Percentiles rank a stretch among this genome's conserved stretches.
phyloP scores from a whole-genome alignment of 257 asterid genomes.

The Mentha longifolia region DNA sequence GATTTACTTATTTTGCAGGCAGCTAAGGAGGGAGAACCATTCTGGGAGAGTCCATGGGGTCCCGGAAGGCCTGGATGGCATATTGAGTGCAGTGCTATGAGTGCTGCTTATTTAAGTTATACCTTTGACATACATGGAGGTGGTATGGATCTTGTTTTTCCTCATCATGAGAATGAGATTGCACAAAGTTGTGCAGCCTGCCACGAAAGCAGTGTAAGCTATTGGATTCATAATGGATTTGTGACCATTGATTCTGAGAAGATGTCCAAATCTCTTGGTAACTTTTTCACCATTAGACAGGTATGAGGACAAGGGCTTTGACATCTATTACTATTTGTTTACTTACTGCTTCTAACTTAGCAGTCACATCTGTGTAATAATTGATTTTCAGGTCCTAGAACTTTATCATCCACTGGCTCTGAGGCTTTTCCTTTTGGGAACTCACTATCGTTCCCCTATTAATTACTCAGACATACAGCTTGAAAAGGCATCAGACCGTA shows the following conservation, averaged over 20 bases:
- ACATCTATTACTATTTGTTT: conserved; percentile 17
- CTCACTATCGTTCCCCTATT: conserved; percentile 94
- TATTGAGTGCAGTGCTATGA: conserved; percentile 99
- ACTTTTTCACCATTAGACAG: conserved; percentile 95
- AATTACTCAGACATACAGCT: conserved; percentile 83
- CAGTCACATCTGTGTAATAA: neutral
- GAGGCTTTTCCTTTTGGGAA: conserved; percentile 81
- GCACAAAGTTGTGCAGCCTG: conserved; percentile 99
- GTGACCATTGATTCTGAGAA: conserved; percentile 90
- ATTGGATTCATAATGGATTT: conserved; percentile 97
- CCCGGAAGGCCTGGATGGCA: conserved; percentile 99
- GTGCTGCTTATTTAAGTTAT: conserved; percentile 85
- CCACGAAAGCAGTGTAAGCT: conserved; percentile 64
- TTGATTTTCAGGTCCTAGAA: conserved; percentile 71
- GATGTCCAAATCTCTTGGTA: conserved; percentile 98
- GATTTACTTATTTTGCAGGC: conserved; percentile 56
- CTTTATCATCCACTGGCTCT: conserved; percentile 91
- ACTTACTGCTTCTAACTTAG: conserved; percentile 12
- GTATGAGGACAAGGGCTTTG: conserved; percentile 39
- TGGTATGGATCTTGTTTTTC: conserved; percentile 97
- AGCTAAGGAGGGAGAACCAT: conserved; percentile 98
- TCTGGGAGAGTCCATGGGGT: conserved; percentile 99
- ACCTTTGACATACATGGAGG: conserved; percentile 98
- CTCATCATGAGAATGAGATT: conserved; percentile 99
- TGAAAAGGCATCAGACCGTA: conserved; percentile 93